Base-by-base conservation (phyloP, 345 rosid genomes). In the Melaleuca alternifolia region DNA sequence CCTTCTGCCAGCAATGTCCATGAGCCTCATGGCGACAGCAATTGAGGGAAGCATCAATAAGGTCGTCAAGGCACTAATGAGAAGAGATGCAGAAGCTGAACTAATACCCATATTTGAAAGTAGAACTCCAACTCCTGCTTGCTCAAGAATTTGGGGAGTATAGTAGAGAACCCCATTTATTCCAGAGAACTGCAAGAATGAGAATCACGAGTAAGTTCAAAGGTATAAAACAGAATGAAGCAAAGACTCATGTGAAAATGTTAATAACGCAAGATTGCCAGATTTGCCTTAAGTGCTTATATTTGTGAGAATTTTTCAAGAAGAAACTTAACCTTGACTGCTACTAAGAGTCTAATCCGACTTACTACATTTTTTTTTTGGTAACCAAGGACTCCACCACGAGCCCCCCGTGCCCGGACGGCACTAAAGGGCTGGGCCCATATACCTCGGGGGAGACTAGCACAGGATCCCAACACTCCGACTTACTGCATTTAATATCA, bases 1-100 rank as follows among this genome's bases (percentile, higher is more conserved):
- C 93, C 93, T 89, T 86, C 93, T 88, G 37, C 93, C 93, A 15
- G 93, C 85, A 20, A 89, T 87, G 82, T 92, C 93, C 92, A 92
- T 92, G 37, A 92, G 88, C 87, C 92, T 90, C 93, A 92, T 92
- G 48, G 93, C 88, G 65, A 92, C 83, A 26, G 88, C 87, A 23
- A 92, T 92, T 59, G 91, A 92, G 26, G 92, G 92, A 75, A 92
- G 92, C 93, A 92, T 89, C 84, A 89, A 59, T 28, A 92, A 57
- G 50, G 92, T 88, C 1, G 91, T 87, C 76, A 90, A 51, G 53
- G 86, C 85, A 5, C 93, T 92, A 18, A 88, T 86, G 54, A 92
- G 87, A 53, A 90, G 88, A 54, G 93, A 92, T 9, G 92, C 89
- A 50, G 93, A 90, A 30, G 87, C 87, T 14, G 93, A 71, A 57